Conservation (phyloP, 345 rosid species). For the Eucalyptus guilfoylei region DNA sequence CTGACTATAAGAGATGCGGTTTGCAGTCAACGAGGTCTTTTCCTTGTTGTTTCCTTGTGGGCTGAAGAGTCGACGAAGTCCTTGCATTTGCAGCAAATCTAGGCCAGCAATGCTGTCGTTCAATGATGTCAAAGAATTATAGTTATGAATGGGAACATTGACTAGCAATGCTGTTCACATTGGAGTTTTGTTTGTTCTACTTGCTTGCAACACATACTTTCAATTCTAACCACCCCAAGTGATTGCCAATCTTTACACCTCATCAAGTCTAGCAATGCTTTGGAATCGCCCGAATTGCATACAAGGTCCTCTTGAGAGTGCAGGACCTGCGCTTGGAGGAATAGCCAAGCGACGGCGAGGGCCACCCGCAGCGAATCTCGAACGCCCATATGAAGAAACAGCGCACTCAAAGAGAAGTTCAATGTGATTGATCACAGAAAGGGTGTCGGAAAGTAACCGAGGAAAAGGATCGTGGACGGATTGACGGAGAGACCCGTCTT, state of each 20-base stretch:
- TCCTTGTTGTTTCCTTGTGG: too few species aligned
- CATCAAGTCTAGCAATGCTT: constrained; percentile 14
- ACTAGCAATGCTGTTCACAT: background rate
- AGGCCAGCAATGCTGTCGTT: background rate
- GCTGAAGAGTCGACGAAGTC: too few species aligned
- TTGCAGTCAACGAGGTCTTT: too few species aligned
- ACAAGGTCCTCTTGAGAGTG: constrained; percentile 18
- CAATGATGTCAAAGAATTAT: background rate
- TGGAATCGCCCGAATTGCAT: constrained; percentile 32
- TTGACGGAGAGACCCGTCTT: background rate
- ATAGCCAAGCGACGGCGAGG: constrained; percentile 13
- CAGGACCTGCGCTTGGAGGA: constrained; percentile 6
- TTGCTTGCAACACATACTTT: background rate
- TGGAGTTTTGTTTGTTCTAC: background rate
- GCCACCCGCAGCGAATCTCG: constrained; percentile 12
- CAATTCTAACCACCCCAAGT: accelerated
- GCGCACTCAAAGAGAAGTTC: background rate
- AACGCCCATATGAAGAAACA: constrained; percentile 24
- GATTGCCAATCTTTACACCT: background rate
- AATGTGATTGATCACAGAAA: background rate
- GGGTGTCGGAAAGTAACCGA: background rate
- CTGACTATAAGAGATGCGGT: too few species aligned
- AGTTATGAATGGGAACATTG: background rate
- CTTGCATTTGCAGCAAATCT: too few species aligned
- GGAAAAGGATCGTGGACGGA: background rate